phyloP scores from a whole-genome alignment of 257 asterid genomes.

The Gardenia jasminoides region DNA sequence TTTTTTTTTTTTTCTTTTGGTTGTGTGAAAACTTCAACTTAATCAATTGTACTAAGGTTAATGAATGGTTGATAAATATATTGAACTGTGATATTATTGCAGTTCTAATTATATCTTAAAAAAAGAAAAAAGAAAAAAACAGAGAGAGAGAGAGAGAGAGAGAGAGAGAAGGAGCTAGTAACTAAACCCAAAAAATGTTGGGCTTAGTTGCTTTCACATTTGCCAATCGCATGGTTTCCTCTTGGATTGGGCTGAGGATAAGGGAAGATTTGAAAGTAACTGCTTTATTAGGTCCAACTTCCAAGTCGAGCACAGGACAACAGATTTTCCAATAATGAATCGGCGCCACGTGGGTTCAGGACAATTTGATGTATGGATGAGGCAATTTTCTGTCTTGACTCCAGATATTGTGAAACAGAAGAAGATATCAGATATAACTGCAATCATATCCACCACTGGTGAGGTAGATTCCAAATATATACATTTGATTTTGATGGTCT shows the following conservation, averaged over 20 bases:
- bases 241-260: not conserved
- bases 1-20: too few species aligned
- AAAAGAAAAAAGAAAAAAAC: too few species aligned
- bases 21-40: too few species aligned
- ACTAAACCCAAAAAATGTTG: not conserved
- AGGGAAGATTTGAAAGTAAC: not conserved
- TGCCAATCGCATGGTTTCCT: not conserved
- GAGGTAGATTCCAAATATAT: slow-evolving; percentile 1
- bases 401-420: not conserved
- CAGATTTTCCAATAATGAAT: not conserved
- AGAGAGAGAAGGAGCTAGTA: too few species aligned
- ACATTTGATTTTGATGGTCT: slow-evolving; percentile 4
- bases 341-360: slow-evolving; percentile 10
- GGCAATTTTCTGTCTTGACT: not conserved
- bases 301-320: not conserved
- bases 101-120: too few species aligned
- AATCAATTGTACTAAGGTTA: too few species aligned
- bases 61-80: too few species aligned
- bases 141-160: too few species aligned
- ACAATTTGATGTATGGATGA: not conserved
- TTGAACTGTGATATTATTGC: too few species aligned
- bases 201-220: not conserved
- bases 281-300: not conserved
- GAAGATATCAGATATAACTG: not conserved
- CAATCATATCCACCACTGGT: slow-evolving; percentile 22